Conservation (phyloP, 257 asterid species). For the Solanum chmielewskii region DNA sequence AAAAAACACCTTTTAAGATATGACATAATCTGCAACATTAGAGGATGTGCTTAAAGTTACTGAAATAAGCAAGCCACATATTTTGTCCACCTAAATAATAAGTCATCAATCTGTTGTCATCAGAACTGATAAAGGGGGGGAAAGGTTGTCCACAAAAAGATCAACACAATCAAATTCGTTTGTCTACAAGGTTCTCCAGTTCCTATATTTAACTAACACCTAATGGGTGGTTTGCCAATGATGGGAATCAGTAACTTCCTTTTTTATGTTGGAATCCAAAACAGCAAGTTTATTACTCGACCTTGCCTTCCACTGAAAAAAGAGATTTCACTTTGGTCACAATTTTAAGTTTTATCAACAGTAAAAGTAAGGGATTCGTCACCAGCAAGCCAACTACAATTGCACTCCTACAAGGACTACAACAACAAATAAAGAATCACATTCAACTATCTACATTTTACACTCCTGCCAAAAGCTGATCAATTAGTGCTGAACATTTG, state of each 20-base stretch:
- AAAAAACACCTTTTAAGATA: not conserved
- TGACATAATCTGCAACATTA: not conserved
- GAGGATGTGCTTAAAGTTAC: not conserved
- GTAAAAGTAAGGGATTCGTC: not conserved
- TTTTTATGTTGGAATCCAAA: not conserved
- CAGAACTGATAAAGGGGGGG: not conserved
- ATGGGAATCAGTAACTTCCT: not conserved
- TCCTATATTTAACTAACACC: not conserved
- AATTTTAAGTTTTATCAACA: not conserved
- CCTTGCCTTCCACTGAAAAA: not conserved
- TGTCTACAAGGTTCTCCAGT: not conserved
- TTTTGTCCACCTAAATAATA: not conserved
- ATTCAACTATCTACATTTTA: not conserved
- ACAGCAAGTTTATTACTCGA: not conserved
- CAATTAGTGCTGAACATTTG: not conserved
- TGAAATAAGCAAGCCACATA: not conserved
- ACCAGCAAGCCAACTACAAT: not conserved
- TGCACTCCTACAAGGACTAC: not conserved
- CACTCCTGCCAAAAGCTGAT: not conserved
- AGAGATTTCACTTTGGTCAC: not conserved
- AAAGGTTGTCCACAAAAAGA: not conserved
- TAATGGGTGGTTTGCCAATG: not conserved
- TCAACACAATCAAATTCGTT: not conserved
- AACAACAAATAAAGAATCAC: not conserved
- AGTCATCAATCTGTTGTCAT: not conserved